phyloP scores from a whole-genome alignment of 176 grass and related monocot genomes.

The Cenchrus americanus region DNA sequence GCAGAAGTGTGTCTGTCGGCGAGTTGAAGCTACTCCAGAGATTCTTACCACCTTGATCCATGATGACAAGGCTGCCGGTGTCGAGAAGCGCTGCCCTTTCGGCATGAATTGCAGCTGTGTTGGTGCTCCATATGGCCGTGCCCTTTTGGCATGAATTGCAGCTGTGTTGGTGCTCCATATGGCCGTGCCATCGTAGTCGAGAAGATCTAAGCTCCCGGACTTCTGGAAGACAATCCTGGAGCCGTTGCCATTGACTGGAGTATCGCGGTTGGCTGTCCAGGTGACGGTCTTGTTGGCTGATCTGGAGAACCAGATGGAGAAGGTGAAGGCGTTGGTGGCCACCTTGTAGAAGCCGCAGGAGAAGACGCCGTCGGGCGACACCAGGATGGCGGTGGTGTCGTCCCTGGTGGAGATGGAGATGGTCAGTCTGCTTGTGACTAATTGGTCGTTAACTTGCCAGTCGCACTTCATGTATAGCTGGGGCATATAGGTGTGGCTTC shows the following conservation, averaged over 20 bases:
- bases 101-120: conserved; percentile 6
- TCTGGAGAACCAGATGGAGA: conserved; percentile 64
- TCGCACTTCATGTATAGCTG: no score
- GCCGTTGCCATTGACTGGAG: conserved; percentile 55
- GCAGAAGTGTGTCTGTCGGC: conserved; percentile 63
- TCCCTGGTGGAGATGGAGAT: conserved; percentile 8
- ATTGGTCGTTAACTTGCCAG: no score
- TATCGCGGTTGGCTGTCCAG: conserved; percentile 65
- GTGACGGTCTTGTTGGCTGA: conserved; percentile 29
- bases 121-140: conserved; percentile 39
- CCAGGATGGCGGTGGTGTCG: conserved; percentile 33
- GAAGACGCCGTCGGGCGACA: conserved; percentile 45
- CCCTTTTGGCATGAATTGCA: conserved; percentile 11
- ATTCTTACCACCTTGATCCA: background rate
- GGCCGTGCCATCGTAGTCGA: conserved; percentile 34
- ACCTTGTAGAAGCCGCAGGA: conserved; percentile 65
- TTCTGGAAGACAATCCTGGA: conserved; percentile 39
- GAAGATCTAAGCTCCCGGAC: conserved; percentile 22
- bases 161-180: conserved; percentile 53
- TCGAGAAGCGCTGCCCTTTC: conserved; percentile 37
- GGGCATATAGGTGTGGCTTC: no score
- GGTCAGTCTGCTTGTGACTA: no score
- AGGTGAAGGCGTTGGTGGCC: conserved; percentile 59
- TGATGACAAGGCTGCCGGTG: conserved; percentile 47
- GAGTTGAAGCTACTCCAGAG: conserved; percentile 56